Base-by-base conservation (phyloP, 139 green algal genomes). In the Protoeuglena noctilucae region DNA sequence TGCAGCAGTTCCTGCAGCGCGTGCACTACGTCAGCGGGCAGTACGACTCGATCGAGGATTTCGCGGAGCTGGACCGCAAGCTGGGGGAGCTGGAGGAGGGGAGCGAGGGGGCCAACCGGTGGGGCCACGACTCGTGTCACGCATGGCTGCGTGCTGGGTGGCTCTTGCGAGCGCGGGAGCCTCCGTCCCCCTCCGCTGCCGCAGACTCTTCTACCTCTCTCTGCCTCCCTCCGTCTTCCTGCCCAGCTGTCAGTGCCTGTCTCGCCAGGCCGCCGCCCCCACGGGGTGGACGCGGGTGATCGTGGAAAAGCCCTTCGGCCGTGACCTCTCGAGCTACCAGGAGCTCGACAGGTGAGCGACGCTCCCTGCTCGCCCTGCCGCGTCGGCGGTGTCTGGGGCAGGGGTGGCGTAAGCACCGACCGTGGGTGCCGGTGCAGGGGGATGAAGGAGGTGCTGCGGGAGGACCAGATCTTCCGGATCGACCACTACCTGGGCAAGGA, bases 401-500 rank as follows among this genome's bases (percentile, higher is more conserved):
- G 12, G 39, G 39, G 12, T 12, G 39, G 12, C 39, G 39, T 16
- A 12, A 45, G 12, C 39, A 12, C 46, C 46, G 7, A 27, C 46
- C 21, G 14, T 53, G 14, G 14, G 14, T 18, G 9, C n/a, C n/a
- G n/a, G n/a, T n/a, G n/a, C n/a, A n/a, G 34, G 14, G 82, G 76
- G 3, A 70, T 99, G 52, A 68, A 70, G 24, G 27, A 78, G 43
- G 71, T 93, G 61, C 68, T 99, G 27, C 68, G 56, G 3, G 92
- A 99, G 78, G 89, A 99, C 12, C 79, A 98, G 70, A 97, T 95
- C 26, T 99, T 94, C 75, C 76, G 92, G 58, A 99, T 99, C 69
- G 91, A 99, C 70, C 91, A 99, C 75, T 99, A 99, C 75, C 79
- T 97, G 34, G 90, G 89, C 63, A 99, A 99, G 73, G 91, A 99